phyloP scores from a whole-genome alignment of 2,329 filamentous ascomycete species.

The Pseudogymnoascus sp. region DNA sequence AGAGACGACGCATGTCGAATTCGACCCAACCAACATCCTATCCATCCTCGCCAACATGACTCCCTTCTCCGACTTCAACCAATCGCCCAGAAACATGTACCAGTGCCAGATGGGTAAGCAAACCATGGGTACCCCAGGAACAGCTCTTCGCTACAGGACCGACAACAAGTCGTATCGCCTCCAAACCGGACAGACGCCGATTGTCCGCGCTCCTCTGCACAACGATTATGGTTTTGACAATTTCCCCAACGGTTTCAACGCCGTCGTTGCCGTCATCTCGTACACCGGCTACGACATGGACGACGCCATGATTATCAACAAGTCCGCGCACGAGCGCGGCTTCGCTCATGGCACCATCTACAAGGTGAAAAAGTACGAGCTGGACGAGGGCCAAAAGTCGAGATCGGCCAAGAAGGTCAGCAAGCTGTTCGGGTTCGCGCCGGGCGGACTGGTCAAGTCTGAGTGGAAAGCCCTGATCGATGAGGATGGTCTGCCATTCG shows the following conservation, averaged over 20 bases:
- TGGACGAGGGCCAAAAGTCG: slow-evolving; percentile 63
- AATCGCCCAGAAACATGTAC: slow-evolving; percentile 98
- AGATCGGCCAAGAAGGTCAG: slow-evolving; percentile 60
- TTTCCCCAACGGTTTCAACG: slow-evolving; percentile 94
- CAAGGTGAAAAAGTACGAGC: slow-evolving; percentile 87
- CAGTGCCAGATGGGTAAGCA: slow-evolving; percentile 99
- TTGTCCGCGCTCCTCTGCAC: slow-evolving; percentile 85
- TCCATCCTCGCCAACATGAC: slow-evolving; percentile 98
- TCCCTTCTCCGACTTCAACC: slow-evolving; percentile 97
- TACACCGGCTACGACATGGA: slow-evolving; percentile 99
- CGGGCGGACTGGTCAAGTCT: slow-evolving; percentile 61
- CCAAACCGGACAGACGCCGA: slow-evolving; percentile 90
- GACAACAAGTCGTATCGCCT: slow-evolving; percentile 96
- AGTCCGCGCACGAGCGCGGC: slow-evolving; percentile 88
- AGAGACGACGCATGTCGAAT: slow-evolving; percentile 87
- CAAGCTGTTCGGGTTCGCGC: slow-evolving; percentile 88
- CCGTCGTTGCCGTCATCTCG: slow-evolving; percentile 92
- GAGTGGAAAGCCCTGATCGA: slow-evolving; percentile 67
- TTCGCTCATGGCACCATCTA: slow-evolving; percentile 96
- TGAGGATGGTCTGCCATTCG: slow-evolving; percentile 74
- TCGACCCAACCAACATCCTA: slow-evolving; percentile 89
- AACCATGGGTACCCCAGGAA: slow-evolving; percentile 93
- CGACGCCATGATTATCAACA: slow-evolving; percentile 99
- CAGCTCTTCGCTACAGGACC: slow-evolving; percentile 74
- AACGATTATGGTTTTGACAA: slow-evolving; percentile 97